Evolutionary conservation across 2,329 filamentous ascomycete species (phyloP).

Genomic region (Hypoxylon rubiginosum): DNA sequence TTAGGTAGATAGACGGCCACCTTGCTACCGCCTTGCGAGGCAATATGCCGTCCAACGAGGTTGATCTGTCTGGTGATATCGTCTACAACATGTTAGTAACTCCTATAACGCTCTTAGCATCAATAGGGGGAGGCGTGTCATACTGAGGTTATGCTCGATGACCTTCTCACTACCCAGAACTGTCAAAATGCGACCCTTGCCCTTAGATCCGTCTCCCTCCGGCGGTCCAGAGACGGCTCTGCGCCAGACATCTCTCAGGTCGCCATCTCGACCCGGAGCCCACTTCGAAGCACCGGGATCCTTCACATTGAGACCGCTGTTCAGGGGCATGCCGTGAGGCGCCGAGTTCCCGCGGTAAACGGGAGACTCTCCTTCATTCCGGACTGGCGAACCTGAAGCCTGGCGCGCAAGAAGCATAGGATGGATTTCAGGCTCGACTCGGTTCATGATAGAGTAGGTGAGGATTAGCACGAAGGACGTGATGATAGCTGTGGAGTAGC

Average conservation of each 20-base stretch:
- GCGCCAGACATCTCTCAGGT: constrained; percentile 92
- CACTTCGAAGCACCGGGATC: constrained; percentile 84
- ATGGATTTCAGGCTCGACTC: constrained; percentile 88
- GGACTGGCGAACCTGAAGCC: constrained; percentile 80
- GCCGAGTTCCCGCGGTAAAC: constrained; percentile 86
- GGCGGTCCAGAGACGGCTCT: constrained; percentile 74
- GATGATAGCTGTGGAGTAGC: constrained; percentile 80
- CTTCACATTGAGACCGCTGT: constrained; percentile 84
- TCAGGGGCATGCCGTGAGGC: constrained; percentile 86
- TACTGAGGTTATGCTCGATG: constrained; percentile 77
- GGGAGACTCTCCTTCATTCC: constrained; percentile 87
- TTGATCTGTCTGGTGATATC: constrained; percentile 89
- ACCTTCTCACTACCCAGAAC: constrained; percentile 82
- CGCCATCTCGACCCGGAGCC: constrained; percentile 85
- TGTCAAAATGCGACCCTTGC: constrained; percentile 80
- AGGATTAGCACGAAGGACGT: constrained; percentile 76
- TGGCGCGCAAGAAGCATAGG: constrained; percentile 91
- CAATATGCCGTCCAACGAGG: constrained; percentile 82
- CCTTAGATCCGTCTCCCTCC: constrained; percentile 72
- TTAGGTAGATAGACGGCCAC: constrained; percentile 95
- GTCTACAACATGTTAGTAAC: constrained; percentile 58
- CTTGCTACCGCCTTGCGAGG: constrained; percentile 77
- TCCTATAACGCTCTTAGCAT: constrained; percentile 20
- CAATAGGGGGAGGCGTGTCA: constrained; percentile 27
- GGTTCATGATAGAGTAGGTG: constrained; percentile 77